Percentiles rank a stretch among this genome's conserved stretches.
Evolutionary conservation across 768 basidiomycete genomes (phyloP).

Genomic region (Xerocomellus chrysenteron): DNA sequence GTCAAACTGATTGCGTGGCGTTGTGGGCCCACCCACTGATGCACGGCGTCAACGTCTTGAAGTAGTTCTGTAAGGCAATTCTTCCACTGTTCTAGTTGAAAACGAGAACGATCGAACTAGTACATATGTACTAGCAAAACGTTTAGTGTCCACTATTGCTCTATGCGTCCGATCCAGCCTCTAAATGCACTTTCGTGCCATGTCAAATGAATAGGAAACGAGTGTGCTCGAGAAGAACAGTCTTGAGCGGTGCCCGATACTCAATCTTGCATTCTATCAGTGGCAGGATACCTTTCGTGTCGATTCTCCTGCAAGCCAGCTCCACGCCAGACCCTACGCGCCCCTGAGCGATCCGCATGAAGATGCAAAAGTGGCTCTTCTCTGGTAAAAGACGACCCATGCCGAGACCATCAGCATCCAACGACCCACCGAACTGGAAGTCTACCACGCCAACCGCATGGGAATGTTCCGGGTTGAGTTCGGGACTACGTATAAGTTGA

Average conservation of each 20-base stretch:
- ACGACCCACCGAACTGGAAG: background rate
- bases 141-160: too few relatives aligned
- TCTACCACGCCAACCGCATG: conserved; percentile 8
- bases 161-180: too few relatives aligned
- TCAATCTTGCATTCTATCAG: background rate
- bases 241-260: background rate
- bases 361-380: conserved; percentile 4
- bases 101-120: too few relatives aligned
- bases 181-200: background rate
- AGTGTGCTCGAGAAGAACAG: conserved; percentile 5
- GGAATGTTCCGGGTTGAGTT: background rate
- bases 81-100: too few relatives aligned
- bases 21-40: too few relatives aligned
- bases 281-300: background rate
- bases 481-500: background rate
- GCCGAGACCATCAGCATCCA: background rate
- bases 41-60: too few relatives aligned
- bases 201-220: background rate
- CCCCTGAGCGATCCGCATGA: conserved; percentile 1
- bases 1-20: too few relatives aligned
- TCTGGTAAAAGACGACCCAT: background rate
- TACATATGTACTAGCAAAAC: too few relatives aligned
- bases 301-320: conserved; percentile 8
- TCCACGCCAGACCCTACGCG: background rate
- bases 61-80: too few relatives aligned